Base-by-base conservation (phyloP, 768 basidiomycete genomes). In the Suillus subaureus region DNA sequence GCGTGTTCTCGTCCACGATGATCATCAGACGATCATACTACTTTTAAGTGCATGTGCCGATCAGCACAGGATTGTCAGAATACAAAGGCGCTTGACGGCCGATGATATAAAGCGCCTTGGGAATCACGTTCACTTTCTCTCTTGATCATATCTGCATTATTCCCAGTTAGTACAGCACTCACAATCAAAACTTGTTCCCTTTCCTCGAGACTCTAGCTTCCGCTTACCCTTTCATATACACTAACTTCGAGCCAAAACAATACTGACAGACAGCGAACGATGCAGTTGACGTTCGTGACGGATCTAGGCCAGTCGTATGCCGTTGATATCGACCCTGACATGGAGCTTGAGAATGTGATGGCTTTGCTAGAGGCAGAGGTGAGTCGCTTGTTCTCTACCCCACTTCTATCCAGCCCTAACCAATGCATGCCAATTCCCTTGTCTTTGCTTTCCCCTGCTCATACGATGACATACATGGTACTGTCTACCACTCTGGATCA, bases 361-460 rank as follows among this genome's bases (percentile, higher is more conserved):
- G 97, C 94, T 15, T 82, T 98, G 62, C 83, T 97, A n/a, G 95
- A 97, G 78, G 96, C 91, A 0, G 96, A 98, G 87, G 97, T 95
- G 75, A 75, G 89, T 74, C n/a, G 51, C 61, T 39, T 23, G 21
- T 28, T 28, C 12, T 35, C 52, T 58, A 37, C n/a, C n/a, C n/a
- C n/a, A n/a, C n/a, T n/a, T n/a, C n/a, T 13, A 49, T 45, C 54
- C 40, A 65, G 62, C 52, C 54, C 57, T 35, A 56, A 61, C n/a
- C n/a, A 26, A 64, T 49, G 61, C 61, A 54, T 62, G n/a, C 11
- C 21, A 18, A 40, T 28, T 49, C 39, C 6, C 23, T 61, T 33
- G 12, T 18, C 55, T 60, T 60, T 39, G 21, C 61, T 21, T 60
- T 45, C 35, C 28, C 56, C 6, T 37, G 33, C 31, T 31, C 39